Base-by-base conservation (phyloP, 202 grass and related monocot genomes). In the Bolboschoenoplectus hybrid region DNA sequence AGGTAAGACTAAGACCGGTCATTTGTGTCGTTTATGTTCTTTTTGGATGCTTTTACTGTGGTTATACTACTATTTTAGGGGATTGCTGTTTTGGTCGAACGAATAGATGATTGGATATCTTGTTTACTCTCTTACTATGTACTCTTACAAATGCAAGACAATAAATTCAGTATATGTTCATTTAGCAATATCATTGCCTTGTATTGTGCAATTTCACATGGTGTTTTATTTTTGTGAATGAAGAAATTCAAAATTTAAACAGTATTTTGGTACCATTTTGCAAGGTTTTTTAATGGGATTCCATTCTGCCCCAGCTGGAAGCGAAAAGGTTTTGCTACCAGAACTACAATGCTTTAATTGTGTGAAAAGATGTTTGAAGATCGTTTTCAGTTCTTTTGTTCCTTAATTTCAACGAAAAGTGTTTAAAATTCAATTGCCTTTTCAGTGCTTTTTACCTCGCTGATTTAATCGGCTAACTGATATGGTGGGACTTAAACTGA, bases 1-100 rank as follows among this genome's bases (percentile, higher is more conserved):
- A 84, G 82, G 34, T 84, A 50, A 71, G 80, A 82, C 80, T 82
- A 51, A 84, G 82, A 35, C 34, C 3, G 47, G 82, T 84, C 64
- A 11, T 52, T 53, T 84, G 63, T 80, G 82, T 70, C 47, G 3
- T 84, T 83, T 36, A 17, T 67, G 61, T 67, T 82, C 63, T 63
- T 63, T 82, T 82, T 80, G 75, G 75, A 39, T 80, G 52, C 8
- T 67, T 26, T 82, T 63, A 45, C 66, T 84, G 64, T 84, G 82
- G 49, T 84, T 55, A 84, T 68, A 84, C 64, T 70, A 68, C 65
- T 84, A 63, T 52, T 84, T 36, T 57, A 84, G 82, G 65, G 13
- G n/a, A 36, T 43, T 51, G 39, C n/a, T 62, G 55, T 67, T 67
- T 84, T 84, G 66, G 71, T 84, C 63, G 34, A 63, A 68, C 71